phyloP scores from a whole-genome alignment of 23 red algal genomes.

The Gracilaria gracilis region DNA sequence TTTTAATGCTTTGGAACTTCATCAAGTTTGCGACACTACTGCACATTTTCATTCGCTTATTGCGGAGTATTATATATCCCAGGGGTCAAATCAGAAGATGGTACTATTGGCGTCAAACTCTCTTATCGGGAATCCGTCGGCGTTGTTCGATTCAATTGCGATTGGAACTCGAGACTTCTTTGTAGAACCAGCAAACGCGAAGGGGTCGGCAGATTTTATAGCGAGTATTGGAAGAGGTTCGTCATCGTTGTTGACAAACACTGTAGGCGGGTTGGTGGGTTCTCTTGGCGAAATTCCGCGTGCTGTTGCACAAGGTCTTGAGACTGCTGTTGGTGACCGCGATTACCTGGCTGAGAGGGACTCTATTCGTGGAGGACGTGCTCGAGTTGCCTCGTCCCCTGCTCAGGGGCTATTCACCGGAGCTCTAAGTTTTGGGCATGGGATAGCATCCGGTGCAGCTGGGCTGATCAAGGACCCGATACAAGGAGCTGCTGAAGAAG shows the following conservation, averaged over 20 bases:
- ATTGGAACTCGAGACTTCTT: slow-evolving; percentile 95
- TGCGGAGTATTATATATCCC: slow-evolving; percentile 83
- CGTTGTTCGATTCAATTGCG: slow-evolving; percentile 93
- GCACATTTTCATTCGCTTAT: slow-evolving; percentile 80
- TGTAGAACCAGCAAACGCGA: slow-evolving; percentile 89
- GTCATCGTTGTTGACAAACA: slow-evolving; percentile 84
- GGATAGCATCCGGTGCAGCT: slow-evolving; percentile 81
- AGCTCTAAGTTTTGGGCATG: slow-evolving; percentile 88
- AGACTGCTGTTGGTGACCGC: slow-evolving; percentile 87
- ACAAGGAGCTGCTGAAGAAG: slow-evolving; percentile 81
- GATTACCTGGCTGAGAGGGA: slow-evolving; percentile 89
- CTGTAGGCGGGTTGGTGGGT: slow-evolving; percentile 85
- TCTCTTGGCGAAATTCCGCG: slow-evolving; percentile 88
- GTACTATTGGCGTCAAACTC: slow-evolving; percentile 77
- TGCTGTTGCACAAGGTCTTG: slow-evolving; percentile 84
- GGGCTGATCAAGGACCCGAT: slow-evolving; percentile 89
- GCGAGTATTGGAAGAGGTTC: slow-evolving; percentile 88
- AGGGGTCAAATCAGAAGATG: slow-evolving; percentile 84
- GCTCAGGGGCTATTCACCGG: slow-evolving; percentile 86
- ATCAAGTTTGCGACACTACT: slow-evolving; percentile 84
- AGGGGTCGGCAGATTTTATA: slow-evolving; percentile 88
- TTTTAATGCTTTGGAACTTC: slow-evolving; percentile 87
- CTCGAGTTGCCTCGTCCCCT: slow-evolving; percentile 67
- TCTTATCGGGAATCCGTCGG: slow-evolving; percentile 90
- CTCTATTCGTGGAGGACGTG: slow-evolving; percentile 73